Percentiles rank a stretch among this genome's conserved stretches.
Conservation (phyloP, 2,329 filamentous ascomycete genomes). For the Apiospora arundinis region DNA sequence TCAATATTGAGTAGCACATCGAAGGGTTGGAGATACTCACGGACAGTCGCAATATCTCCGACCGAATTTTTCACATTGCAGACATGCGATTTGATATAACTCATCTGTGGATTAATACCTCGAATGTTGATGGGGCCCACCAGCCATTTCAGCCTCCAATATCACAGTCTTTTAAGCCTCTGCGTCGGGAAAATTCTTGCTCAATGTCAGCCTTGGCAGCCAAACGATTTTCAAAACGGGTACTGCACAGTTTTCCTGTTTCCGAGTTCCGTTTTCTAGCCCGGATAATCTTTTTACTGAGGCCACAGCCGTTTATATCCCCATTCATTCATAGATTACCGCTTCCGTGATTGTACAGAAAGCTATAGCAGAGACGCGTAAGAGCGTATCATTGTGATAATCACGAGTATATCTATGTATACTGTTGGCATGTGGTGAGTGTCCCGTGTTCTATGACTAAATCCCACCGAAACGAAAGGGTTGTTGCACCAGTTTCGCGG, state of each 20-base stretch:
- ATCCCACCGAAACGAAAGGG: not conserved
- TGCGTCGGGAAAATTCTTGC: not conserved
- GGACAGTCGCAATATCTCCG: not conserved
- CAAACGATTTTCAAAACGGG: not conserved
- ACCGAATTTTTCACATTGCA: not conserved
- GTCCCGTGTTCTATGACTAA: not conserved
- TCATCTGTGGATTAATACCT: slow-evolving; percentile 3
- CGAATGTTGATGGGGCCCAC: not conserved
- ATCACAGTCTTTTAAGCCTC: not conserved
- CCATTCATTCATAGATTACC: too few species aligned
- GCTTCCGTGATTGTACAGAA: too few species aligned
- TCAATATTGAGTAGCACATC: not conserved
- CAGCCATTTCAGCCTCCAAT: slow-evolving; percentile 16
- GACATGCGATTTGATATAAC: slow-evolving; percentile 17
- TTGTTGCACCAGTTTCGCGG: slow-evolving; percentile 3
- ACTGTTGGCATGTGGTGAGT: not conserved
- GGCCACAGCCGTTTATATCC: too few species aligned
- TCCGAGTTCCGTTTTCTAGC: too few species aligned
- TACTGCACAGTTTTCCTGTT: not conserved
- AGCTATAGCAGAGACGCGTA: too few species aligned
- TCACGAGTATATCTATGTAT: too few species aligned
- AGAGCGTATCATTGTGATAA: too few species aligned
- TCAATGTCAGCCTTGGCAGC: not conserved
- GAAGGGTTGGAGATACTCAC: slow-evolving; percentile 1
- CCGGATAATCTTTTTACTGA: too few species aligned